Evolutionary conservation across 1,139 yeast species (phyloP).

Genomic region (Blastobotrys apis): DNA sequence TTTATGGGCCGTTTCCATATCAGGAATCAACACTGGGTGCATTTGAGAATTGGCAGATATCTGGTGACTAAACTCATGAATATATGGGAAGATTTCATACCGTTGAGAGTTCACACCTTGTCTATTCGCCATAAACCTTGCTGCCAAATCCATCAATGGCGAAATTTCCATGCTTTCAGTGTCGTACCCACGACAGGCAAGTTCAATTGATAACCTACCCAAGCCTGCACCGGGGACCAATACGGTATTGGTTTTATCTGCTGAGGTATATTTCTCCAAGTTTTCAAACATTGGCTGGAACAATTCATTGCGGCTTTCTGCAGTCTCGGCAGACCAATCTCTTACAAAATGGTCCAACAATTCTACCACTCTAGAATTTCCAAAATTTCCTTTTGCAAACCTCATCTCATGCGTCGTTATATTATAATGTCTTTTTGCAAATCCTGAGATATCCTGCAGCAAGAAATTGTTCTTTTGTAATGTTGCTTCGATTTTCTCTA

Average conservation of each 20-base stretch:
- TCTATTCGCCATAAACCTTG: conserved; percentile 47
- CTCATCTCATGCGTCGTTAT: conserved; percentile 43
- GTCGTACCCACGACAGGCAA: conserved; percentile 43
- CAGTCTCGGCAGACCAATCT: conserved; percentile 58
- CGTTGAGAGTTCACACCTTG: neutral
- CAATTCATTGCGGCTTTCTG: conserved; percentile 50
- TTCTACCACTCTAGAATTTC: conserved; percentile 59
- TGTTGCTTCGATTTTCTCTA: conserved; percentile 44
- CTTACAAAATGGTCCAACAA: conserved; percentile 67
- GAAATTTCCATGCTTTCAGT: conserved; percentile 73
- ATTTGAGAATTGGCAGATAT: conserved; percentile 47
- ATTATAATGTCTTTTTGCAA: conserved; percentile 32
- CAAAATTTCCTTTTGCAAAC: conserved; percentile 25
- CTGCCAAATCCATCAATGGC: conserved; percentile 65
- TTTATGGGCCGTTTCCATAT: conserved; percentile 34
- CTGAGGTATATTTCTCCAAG: conserved; percentile 34
- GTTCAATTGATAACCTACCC: conserved; percentile 64
- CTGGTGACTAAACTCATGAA: conserved; percentile 72
- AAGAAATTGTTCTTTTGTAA: conserved; percentile 46
- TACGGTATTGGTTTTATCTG: conserved; percentile 36
- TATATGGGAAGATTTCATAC: conserved; percentile 49
- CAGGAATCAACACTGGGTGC: conserved; percentile 40
- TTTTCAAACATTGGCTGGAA: conserved; percentile 44
- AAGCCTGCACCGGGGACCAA: conserved; percentile 78
- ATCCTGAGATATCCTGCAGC: conserved; percentile 43